Base-by-base conservation (phyloP, 768 basidiomycete genomes). In the Tephrocybe rancida region DNA sequence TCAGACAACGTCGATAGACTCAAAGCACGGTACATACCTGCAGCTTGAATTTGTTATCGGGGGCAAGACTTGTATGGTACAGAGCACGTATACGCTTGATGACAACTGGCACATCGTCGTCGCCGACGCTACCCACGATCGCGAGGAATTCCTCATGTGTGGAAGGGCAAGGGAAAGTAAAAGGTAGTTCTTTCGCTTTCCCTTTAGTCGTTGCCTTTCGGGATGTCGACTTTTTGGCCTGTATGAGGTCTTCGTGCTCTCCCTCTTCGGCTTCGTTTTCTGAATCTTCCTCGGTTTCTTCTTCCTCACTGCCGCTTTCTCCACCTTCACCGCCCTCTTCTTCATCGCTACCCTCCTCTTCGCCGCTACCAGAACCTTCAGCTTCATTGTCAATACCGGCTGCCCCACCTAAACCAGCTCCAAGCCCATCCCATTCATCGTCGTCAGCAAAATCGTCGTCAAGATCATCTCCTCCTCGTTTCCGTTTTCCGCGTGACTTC, bases 131-230 rank as follows among this genome's bases (percentile, higher is more conserved):
- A 18, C 88, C 82, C 2, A 98, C 66, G 14, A 96, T 87, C 21
- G 88, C 83, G n/a, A 96, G 78, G 59, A 98, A 90, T 53, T 96
- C 93, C 42, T 92, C 90, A 61, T 98, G 95, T 10, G 76, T 85
- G 14, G 80, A 69, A 0, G 97, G 97, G 63, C 94, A 96, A 38
- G 90, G 80, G 69, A 98, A 98, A 1, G 92, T 98, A 67, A 84
- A 99, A 0, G 97, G 97, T 3, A 98, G 78, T 52, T 93, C 92
- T 48, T 82, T 79, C 9, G 64, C 63, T 1, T 65, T 56, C 26
- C 57, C 56, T 72, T 71, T 53, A n/a, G n/a, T n/a, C 64, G 72
- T 59, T 59, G 74, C 21, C 56, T 41, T 50, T n/a, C 39, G 38
- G 27, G 41, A 43, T 21, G 30, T 57, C 29, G 61, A 39, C 25